Percentiles rank a stretch among this genome's conserved stretches.
Conservation (phyloP, 768 basidiomycete genomes). For the Kockovaella imperatae region DNA sequence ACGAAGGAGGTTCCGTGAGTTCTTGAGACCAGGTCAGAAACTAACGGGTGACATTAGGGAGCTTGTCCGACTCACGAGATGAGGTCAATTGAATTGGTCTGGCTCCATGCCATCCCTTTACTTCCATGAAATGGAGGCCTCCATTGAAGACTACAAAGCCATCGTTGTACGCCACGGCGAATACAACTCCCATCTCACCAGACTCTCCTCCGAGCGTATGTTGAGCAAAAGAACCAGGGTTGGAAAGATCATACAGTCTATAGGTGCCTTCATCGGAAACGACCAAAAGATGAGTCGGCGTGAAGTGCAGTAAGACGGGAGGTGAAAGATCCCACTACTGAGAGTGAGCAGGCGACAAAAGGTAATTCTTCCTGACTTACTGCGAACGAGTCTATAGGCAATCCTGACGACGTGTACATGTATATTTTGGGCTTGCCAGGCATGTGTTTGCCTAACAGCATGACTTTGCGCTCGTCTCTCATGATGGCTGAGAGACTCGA, state of each 20-base stretch:
- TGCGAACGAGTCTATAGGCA: slow-evolving; percentile 47
- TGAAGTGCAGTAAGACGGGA: slow-evolving; percentile 54
- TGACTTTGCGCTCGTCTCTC: slow-evolving; percentile 71
- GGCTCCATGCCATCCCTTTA: slow-evolving; percentile 78
- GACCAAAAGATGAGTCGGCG: slow-evolving; percentile 54
- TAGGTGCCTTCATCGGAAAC: slow-evolving; percentile 89
- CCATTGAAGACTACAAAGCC: slow-evolving; percentile 81
- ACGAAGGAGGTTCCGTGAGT: slow-evolving; percentile 65
- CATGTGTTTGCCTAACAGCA: slow-evolving; percentile 55
- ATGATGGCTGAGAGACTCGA: slow-evolving; percentile 74
- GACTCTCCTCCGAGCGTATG: slow-evolving; percentile 76
- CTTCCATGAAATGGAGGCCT: slow-evolving; percentile 67
- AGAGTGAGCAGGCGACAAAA: neutral
- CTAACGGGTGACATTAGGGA: neutral
- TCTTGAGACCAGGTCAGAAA: slow-evolving; percentile 46
- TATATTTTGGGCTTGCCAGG: slow-evolving; percentile 74
- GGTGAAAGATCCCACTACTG: slow-evolving; percentile 71
- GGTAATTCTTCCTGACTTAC: too few species aligned
- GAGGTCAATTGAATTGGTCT: slow-evolving; percentile 65
- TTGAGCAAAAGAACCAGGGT: slow-evolving; percentile 73
- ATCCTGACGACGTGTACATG: slow-evolving; percentile 78
- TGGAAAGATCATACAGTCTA: slow-evolving; percentile 57
- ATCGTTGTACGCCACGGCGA: slow-evolving; percentile 75
- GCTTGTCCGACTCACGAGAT: slow-evolving; percentile 53
- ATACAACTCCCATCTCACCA: slow-evolving; percentile 66